Evolutionary conservation across 164 flowering plant genomes (phyloP).

Genomic region (Nelumbo lutea): DNA sequence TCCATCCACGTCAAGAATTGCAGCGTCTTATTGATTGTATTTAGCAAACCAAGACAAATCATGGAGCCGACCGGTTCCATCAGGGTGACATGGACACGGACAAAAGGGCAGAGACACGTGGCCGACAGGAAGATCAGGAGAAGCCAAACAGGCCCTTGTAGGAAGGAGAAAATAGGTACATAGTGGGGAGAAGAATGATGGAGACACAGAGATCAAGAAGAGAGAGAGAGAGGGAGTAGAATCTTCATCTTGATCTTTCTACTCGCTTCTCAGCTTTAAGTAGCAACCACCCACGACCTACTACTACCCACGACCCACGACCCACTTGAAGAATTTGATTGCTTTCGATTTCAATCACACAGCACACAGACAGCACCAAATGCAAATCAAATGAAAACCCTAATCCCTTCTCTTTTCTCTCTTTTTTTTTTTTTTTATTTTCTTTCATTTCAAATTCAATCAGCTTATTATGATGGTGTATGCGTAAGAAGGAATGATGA

Average conservation of each 20-base stretch:
- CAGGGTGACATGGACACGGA: slow-evolving; percentile 10
- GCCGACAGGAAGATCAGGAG: slow-evolving; percentile 32
- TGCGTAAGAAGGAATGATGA: slow-evolving; percentile 16
- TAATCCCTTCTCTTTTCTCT: too few relatives aligned
- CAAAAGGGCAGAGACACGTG: slow-evolving; percentile 34
- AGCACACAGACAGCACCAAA: too few relatives aligned
- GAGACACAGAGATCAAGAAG: too few relatives aligned
- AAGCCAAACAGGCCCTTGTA: slow-evolving; percentile 6
- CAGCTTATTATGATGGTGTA: slow-evolving; percentile 22
- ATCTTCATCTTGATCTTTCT: too few relatives aligned
- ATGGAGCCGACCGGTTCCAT: slow-evolving; percentile 23
- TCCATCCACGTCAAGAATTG: too few relatives aligned
- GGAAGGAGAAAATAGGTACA: slow-evolving; percentile 31
- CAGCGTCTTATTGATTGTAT: too few relatives aligned
- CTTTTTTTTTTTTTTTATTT: too few relatives aligned
- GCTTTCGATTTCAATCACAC: slow-evolving; percentile 31
- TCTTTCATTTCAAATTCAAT: too few relatives aligned
- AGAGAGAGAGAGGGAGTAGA: too few relatives aligned
- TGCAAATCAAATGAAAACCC: too few relatives aligned
- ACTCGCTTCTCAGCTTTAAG: not conserved
- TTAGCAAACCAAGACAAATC: not conserved
- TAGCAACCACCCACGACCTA: slow-evolving; percentile 3
- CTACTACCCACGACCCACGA: too few relatives aligned
- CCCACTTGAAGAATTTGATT: too few relatives aligned
- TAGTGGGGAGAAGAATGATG: slow-evolving; percentile 59